Base-by-base conservation (phyloP, 352 stramenopile genomes). In the Aphanomyces euteiches region DNA sequence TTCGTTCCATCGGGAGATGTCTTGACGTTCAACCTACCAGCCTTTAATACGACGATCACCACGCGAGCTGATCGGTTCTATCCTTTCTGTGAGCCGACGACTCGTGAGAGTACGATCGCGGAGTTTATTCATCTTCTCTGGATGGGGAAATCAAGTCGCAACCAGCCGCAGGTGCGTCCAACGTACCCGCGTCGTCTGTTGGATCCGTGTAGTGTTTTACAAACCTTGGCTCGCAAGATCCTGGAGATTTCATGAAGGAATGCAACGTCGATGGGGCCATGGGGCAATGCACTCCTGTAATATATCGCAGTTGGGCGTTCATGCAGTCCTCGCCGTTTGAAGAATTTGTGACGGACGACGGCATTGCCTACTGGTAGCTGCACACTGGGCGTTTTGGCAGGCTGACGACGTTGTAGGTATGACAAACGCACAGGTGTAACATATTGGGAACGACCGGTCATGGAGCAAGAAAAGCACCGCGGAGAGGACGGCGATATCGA, bases 71-170 rank as follows among this genome's bases (percentile, higher is more conserved):
- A 97, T 63, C 79, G 82, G 1, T 88, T 78, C 8, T 98, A 98
- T 69, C 92, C 91, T 21, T 98, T 98, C 66, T 97, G 92, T 67
- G 82, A 97, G 58, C 82, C 93, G 10, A 96, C 90, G 13, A 98
- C 90, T 8, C 81, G 90, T 21, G 85, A 91, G 67, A 97, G 97
- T 74, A 96, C 90, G 5, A 93, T 90, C 5, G 83, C 97, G 8
- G 92, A 98, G 82, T 96, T 93, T 63, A 96, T 97, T 56, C 89
- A 98, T 70, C 71, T 98, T 47, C 81, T 98, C 0, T 93, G 92
- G 72, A 86, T 95, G 50, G 88, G 89, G 7, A 85, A 92, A 61
- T 93, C 84, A 59, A 96, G 84, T 66, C 79, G 83, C 50, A 97
- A 97, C 67, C 92, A 97, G 74, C 80, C 92, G 15, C 93, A 98